phyloP scores from a whole-genome alignment of 768 basidiomycete species.

The Leccinum rimulosum region DNA sequence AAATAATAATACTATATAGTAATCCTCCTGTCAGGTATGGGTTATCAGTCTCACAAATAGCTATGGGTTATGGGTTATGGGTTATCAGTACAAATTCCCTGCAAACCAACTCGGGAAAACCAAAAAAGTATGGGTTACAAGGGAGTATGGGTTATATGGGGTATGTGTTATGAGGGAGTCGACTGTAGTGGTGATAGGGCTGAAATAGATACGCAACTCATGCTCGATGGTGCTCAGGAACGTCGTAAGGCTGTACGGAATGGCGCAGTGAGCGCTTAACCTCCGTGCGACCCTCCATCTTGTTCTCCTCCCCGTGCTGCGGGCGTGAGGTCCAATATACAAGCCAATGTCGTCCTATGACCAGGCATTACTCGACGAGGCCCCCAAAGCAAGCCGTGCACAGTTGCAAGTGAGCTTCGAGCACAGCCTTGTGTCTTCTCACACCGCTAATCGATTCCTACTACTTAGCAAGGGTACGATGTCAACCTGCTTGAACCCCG shows the following conservation, averaged over 20 bases:
- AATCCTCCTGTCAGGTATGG: too few relatives aligned
- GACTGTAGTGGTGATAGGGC: too few relatives aligned
- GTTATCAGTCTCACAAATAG: too few relatives aligned
- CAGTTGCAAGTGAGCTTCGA: slow-evolving; percentile 41
- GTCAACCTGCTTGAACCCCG: slow-evolving; percentile 41
- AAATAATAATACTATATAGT: too few relatives aligned
- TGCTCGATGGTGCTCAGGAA: slow-evolving; percentile 18
- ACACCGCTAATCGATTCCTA: background rate
- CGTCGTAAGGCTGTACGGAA: slow-evolving; percentile 26
- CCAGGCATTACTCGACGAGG: slow-evolving; percentile 37
- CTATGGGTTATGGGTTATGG: too few relatives aligned
- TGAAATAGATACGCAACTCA: background rate
- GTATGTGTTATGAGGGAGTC: too few relatives aligned
- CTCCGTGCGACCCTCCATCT: slow-evolving; percentile 5
- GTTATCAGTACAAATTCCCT: too few relatives aligned
- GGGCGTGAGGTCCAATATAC: background rate
- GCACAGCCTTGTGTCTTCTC: slow-evolving; percentile 13
- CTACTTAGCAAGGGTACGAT: slow-evolving; percentile 50
- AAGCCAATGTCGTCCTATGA: slow-evolving; percentile 37
- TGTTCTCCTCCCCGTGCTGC: background rate
- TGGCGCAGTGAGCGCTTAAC: slow-evolving; percentile 18
- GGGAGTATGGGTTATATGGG: too few relatives aligned
- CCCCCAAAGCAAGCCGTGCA: slow-evolving; percentile 41
- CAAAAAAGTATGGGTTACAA: too few relatives aligned
- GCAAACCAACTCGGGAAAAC: too few relatives aligned